These are phyloP conservation scores for Colletotrichum echinochloae DNA, from an alignment of 2,329 filamentous ascomycete genomes.

Conservation along the genomic window DNA sequence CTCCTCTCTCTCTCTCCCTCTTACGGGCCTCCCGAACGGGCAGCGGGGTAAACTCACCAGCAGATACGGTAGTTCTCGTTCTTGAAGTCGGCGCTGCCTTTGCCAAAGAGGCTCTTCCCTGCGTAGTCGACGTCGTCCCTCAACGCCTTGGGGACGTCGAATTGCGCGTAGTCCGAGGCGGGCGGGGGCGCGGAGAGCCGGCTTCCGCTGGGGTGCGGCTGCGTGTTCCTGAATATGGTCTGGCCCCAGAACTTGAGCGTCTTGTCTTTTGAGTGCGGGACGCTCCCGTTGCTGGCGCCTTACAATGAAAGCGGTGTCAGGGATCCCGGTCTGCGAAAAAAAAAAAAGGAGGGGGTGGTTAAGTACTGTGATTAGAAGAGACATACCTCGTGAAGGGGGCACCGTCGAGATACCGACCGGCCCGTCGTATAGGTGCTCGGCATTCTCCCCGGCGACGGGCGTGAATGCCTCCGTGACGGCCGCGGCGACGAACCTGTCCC, in stretches of 20 bases:
- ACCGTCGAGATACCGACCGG: slow-evolving; percentile 53
- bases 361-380: neutral
- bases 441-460: slow-evolving; percentile 55
- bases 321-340: neutral
- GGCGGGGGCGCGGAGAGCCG: slow-evolving; percentile 62
- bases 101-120: slow-evolving; percentile 64
- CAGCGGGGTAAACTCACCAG: slow-evolving; percentile 54
- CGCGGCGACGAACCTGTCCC: slow-evolving; percentile 62
- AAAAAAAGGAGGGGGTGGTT: neutral
- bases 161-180: slow-evolving; percentile 63
- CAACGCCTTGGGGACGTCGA: slow-evolving; percentile 60
- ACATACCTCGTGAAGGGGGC: slow-evolving; percentile 26
- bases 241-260: slow-evolving; percentile 64
- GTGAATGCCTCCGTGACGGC: slow-evolving; percentile 63
- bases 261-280: slow-evolving; percentile 55
- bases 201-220: slow-evolving; percentile 57
- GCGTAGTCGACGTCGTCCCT: slow-evolving; percentile 64
- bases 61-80: slow-evolving; percentile 68
- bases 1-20: too few relatives aligned
- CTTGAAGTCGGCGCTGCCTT: slow-evolving; percentile 61
- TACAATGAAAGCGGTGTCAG: neutral
- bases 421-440: slow-evolving; percentile 52
- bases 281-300: slow-evolving; percentile 56
- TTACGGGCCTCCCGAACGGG: neutral
- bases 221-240: slow-evolving; percentile 61